Evolutionary conservation across 495 filamentous ascomycete genomes (phyloP), one percentile per base, ranked within the genome.

Genomic region (Annulohypoxylon stygium): DNA sequence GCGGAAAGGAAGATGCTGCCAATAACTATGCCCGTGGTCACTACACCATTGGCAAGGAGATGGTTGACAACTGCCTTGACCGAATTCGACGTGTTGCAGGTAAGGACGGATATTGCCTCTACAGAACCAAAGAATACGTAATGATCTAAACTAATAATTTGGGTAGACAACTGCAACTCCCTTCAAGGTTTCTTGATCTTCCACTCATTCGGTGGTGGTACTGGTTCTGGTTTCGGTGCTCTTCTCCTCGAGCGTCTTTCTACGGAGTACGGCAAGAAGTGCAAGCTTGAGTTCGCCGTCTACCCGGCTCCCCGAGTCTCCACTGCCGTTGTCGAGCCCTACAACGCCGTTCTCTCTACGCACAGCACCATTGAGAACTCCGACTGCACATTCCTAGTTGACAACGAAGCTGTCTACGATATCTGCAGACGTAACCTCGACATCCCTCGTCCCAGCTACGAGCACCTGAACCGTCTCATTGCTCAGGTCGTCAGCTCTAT

Each of bases 1-100:
- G 90, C 80, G 93, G 93, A 70, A 97, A 97, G 83, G 93, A 97
- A 82, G 93, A 97, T 88, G 93, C 93, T 64, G 93, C 93, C 78
- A 97, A 97, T 83, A 97, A 97, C 87, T 97, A 97, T 85, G 93
- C 93, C 72, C 92, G 93, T 85, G 93, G 93, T 70, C 93, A 97
- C 82, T 97, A 97, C 81, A 97, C 93, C 55, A 90, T 96, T 74
- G 93, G 93, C 82, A 97, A 96, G 87, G 93, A 97, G 84, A 87
- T 96, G 79, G 90, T 93, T 58, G 93, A 95, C 76, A 89, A 86
- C 64, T 93, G 95, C 70, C 85, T 95, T 74, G 93, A 97, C 77
- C 91, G 92, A 78, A 90, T 97, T 78, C 92, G 93, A 74, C 93
- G 91, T 78, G 90, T 96, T 81, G 87, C 88, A 78, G 93, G 92